These are phyloP conservation scores for Polymyxa betae DNA, from an alignment of 208 protist species.

Conservation along the genomic window DNA sequence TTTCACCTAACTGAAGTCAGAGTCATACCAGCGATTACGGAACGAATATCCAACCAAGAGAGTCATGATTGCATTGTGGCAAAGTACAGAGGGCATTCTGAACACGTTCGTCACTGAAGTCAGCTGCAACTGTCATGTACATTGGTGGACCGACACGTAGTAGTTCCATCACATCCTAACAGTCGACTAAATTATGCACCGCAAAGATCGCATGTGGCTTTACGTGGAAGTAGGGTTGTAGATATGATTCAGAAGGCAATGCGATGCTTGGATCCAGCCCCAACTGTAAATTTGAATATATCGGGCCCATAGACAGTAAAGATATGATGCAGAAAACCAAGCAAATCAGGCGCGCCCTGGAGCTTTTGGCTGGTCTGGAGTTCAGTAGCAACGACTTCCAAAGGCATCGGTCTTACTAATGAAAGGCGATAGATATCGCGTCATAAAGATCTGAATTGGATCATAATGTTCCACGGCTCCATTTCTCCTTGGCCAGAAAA, in stretches of 20 bases:
- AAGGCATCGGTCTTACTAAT: background rate
- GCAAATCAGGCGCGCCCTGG: background rate
- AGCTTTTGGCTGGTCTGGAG: background rate
- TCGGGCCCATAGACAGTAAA: background rate
- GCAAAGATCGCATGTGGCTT: background rate
- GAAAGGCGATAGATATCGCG: background rate
- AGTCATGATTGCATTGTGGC: background rate
- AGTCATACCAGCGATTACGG: background rate
- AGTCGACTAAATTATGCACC: background rate
- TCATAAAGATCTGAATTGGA: background rate
- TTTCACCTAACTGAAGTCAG: background rate
- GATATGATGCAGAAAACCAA: background rate
- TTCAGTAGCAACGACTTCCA: background rate
- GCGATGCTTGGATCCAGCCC: background rate
- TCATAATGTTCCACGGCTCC: background rate
- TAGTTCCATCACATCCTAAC: background rate
- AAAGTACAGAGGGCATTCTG: conserved; percentile 23
- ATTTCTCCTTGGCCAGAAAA: background rate
- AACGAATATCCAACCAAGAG: background rate
- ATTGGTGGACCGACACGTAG: conserved; percentile 14
- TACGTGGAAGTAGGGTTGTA: background rate
- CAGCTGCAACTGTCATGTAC: background rate
- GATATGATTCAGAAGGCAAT: conserved; percentile 17
- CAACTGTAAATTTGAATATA: background rate
- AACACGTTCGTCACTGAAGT: background rate